These are phyloP conservation scores for Ogataea dorogensis DNA, from an alignment of 805 yeast species.

Conservation along the genomic window DNA sequence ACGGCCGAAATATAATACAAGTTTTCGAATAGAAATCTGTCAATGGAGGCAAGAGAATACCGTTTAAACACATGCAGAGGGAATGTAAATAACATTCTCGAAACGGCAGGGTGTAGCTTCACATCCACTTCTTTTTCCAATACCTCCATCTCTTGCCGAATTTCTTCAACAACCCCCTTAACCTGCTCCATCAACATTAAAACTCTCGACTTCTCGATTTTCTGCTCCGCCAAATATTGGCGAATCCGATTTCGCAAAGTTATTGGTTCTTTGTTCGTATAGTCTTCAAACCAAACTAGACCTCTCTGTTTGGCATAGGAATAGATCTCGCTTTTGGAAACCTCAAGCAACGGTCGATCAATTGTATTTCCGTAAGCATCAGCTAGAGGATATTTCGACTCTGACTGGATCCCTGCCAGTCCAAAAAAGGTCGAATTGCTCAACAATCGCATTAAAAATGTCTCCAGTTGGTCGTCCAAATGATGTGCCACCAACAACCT, in stretches of 20 bases:
- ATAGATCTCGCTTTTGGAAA: slow-evolving; percentile 44
- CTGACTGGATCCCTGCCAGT: slow-evolving; percentile 47
- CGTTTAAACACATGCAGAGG: slow-evolving; percentile 17
- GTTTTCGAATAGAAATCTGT: slow-evolving; percentile 28
- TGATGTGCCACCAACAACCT: slow-evolving; percentile 66
- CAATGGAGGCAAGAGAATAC: slow-evolving; percentile 24
- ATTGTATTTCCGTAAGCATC: slow-evolving; percentile 18
- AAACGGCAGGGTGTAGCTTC: slow-evolving; percentile 1
- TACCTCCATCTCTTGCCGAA: slow-evolving; percentile 21
- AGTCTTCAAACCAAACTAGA: slow-evolving; percentile 69
- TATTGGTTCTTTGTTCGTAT: slow-evolving; percentile 55
- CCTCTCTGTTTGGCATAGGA: slow-evolving; percentile 41
- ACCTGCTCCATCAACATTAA: slow-evolving; percentile 14
- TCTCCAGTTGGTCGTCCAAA: slow-evolving; percentile 69
- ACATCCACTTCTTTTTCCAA: slow-evolving; percentile 10
- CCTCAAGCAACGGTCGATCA: slow-evolving; percentile 53
- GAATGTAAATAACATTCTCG: slow-evolving; percentile 20
- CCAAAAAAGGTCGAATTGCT: slow-evolving; percentile 53
- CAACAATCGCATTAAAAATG: slow-evolving; percentile 55
- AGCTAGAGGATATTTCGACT: slow-evolving; percentile 14
- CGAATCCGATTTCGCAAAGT: slow-evolving; percentile 62
- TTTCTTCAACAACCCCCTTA: slow-evolving; percentile 13
- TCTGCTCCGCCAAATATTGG: slow-evolving; percentile 21
- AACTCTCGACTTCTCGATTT: slow-evolving; percentile 11
- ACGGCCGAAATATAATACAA: slow-evolving; percentile 25